Evolutionary conservation across 1,284 basidiomycete species (phyloP).

Genomic region (Irpex sp.): DNA sequence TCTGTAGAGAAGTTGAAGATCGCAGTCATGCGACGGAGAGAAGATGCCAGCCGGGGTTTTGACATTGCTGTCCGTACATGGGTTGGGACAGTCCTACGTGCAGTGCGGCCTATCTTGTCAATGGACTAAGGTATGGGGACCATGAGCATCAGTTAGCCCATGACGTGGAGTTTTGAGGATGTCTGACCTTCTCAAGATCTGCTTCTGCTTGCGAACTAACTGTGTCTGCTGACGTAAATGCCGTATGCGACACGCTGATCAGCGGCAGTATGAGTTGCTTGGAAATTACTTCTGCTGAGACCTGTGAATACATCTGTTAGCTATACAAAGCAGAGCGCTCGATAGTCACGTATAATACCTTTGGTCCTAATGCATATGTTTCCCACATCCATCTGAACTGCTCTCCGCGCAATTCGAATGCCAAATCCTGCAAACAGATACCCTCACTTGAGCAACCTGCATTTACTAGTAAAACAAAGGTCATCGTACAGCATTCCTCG

Average conservation of each 20-base stretch:
- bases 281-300: conserved; percentile 67
- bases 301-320: not conserved
- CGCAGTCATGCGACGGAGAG: conserved; percentile 64
- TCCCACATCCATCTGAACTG: conserved; percentile 78
- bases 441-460: too few species aligned
- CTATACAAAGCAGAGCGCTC: not conserved
- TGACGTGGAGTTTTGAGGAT: not conserved
- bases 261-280: conserved; percentile 72
- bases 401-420: conserved; percentile 54
- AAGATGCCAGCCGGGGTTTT: conserved; percentile 60
- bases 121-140: conserved; percentile 42
- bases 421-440: conserved; percentile 48
- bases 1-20: conserved; percentile 60
- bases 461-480: not conserved
- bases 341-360: conserved; percentile 18
- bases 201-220: conserved; percentile 48
- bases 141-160: conserved; percentile 4
- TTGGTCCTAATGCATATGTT: conserved; percentile 58
- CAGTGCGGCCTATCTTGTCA: conserved; percentile 64
- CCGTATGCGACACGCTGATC: conserved; percentile 63
- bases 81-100: conserved; percentile 62
- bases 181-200: conserved; percentile 62
- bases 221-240: conserved; percentile 56
- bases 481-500: conserved; percentile 53
- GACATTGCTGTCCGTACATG: conserved; percentile 67